phyloP scores from a whole-genome alignment of 192 early-diverging fungal species.

The Umbelopsis sp. region DNA sequence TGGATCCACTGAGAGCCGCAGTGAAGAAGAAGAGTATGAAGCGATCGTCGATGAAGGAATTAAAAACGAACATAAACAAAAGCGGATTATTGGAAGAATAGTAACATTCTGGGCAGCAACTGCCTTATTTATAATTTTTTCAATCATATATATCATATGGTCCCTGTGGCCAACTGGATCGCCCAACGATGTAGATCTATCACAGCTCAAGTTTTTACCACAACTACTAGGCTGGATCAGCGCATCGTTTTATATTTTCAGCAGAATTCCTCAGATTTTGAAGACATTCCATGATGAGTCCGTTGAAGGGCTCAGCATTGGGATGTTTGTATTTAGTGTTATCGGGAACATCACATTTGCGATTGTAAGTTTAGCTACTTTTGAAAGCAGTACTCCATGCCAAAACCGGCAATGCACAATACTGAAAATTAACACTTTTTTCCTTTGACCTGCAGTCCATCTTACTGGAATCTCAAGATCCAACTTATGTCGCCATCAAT shows the following conservation, averaged over 20 bases:
- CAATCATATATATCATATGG: constrained; percentile 3
- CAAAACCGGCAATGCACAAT: not conserved
- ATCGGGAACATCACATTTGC: constrained; percentile 74
- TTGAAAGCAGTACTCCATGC: not conserved
- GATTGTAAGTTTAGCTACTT: constrained; percentile 35
- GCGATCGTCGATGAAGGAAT: not conserved
- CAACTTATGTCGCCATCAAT: constrained; percentile 70
- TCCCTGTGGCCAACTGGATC: not conserved
- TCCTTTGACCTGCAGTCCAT: constrained; percentile 58
- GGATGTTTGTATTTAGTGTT: constrained; percentile 86
- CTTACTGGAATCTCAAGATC: constrained; percentile 68
- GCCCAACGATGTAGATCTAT: constrained; percentile 21
- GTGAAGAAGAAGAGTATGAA: not conserved
- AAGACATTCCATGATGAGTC: constrained; percentile 74
- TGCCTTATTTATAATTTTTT: not conserved
- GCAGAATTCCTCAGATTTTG: constrained; percentile 82
- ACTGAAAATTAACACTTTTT: not conserved
- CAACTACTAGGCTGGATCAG: constrained; percentile 77
- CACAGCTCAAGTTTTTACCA: constrained; percentile 43
- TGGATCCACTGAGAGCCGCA: not conserved
- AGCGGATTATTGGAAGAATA: not conserved
- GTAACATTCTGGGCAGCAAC: not conserved
- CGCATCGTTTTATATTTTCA: constrained; percentile 69
- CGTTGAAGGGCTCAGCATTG: constrained; percentile 74
- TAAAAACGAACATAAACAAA: constrained; percentile 12